Evolutionary conservation across 75 land plant genomes (phyloP).

Genomic region (Adiantum capillusveneris): DNA sequence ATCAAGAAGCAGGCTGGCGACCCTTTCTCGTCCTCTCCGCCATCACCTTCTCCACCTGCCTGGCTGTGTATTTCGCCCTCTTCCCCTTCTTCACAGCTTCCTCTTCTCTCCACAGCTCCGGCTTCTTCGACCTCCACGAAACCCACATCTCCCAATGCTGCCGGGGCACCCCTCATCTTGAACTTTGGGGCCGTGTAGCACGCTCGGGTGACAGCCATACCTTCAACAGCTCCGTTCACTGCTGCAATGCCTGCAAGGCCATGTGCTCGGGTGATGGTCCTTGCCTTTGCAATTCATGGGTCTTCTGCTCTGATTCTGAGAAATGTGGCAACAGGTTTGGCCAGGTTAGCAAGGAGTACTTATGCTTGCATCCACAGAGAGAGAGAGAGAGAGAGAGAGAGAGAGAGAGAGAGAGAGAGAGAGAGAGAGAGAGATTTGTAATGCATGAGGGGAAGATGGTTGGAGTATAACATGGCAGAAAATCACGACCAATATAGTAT

Average conservation of each 20-base stretch:
- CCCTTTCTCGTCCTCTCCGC: too few species aligned
- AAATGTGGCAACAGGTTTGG: constrained; percentile 57
- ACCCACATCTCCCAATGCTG: constrained; percentile 40
- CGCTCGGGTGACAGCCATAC: constrained; percentile 60
- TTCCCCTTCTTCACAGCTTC: too few species aligned
- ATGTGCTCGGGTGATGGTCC: constrained; percentile 52
- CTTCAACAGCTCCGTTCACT: constrained; percentile 45
- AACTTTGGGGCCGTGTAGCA: constrained; percentile 73
- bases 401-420: too few species aligned
- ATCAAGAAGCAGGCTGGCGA: too few species aligned
- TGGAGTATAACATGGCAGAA: too few species aligned
- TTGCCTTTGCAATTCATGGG: constrained; percentile 90
- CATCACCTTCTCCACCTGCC: too few species aligned
- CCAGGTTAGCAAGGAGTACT: constrained; percentile 37
- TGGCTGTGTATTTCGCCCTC: too few species aligned
- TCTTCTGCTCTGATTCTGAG: constrained; percentile 66
- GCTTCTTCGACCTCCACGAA: too few species aligned
- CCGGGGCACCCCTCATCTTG: constrained; percentile 52
- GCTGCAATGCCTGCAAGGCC: constrained; percentile 76
- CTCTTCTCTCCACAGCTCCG: too few species aligned
- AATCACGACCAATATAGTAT: too few species aligned
- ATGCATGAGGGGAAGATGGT: too few species aligned
- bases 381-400: too few species aligned
- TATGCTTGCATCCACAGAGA: neutral
- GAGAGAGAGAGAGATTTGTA: neutral